Percentiles rank a stretch among this genome's conserved stretches.
These are phyloP conservation scores for Corinectria fuckeliana DNA, from an alignment of 2,329 filamentous ascomycete genomes.

Conservation along the genomic window DNA sequence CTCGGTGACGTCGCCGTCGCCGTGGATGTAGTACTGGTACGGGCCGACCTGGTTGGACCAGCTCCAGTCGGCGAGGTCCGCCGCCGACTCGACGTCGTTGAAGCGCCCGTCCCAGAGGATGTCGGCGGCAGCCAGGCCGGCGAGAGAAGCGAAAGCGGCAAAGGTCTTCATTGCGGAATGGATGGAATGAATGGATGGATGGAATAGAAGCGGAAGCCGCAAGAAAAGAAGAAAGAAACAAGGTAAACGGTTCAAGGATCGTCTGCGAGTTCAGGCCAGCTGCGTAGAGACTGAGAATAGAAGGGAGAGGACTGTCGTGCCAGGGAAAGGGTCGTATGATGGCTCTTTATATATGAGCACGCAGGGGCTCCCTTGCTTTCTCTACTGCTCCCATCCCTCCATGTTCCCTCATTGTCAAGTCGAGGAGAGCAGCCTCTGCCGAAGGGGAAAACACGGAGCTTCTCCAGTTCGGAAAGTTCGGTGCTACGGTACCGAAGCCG, in stretches of 20 bases:
- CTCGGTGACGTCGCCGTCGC: slow-evolving; percentile 57
- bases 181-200: neutral
- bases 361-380: neutral
- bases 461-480: slow-evolving; percentile 3
- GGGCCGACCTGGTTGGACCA: slow-evolving; percentile 72
- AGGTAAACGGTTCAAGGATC: slow-evolving; percentile 2
- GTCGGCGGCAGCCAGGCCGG: slow-evolving; percentile 15
- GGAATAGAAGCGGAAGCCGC: neutral
- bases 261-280: slow-evolving; percentile 7
- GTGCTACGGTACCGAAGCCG: slow-evolving; percentile 1
- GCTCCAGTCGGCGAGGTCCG: slow-evolving; percentile 67
- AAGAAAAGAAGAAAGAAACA: slow-evolving; percentile 1
- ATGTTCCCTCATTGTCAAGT: neutral
- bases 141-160: slow-evolving; percentile 8
- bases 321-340: neutral
- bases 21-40: slow-evolving; percentile 67
- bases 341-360: slow-evolving; percentile 4
- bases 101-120: slow-evolving; percentile 71
- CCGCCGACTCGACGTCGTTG: slow-evolving; percentile 61
- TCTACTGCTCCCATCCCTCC: too few relatives aligned
- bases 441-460: neutral
- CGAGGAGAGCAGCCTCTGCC: neutral
- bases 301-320: neutral
- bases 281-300: slow-evolving; percentile 1
- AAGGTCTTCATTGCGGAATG: slow-evolving; percentile 13